These are phyloP conservation scores for Fusarium proliferatum DNA, from an alignment of 2,329 filamentous ascomycete genomes.

Conservation along the genomic window DNA sequence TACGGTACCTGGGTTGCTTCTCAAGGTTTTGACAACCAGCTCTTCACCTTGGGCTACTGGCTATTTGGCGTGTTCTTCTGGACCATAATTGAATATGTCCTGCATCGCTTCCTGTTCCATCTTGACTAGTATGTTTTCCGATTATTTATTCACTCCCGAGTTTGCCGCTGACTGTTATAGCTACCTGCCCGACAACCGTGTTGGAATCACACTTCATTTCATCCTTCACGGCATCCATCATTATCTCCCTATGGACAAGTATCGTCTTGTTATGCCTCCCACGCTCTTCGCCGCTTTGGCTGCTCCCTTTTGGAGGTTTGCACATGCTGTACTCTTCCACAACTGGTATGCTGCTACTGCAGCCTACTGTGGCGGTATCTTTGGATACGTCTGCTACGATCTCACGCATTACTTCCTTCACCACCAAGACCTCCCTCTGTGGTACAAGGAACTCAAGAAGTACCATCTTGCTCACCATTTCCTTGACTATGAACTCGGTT, in stretches of 20 bases:
- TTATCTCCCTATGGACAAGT: slow-evolving; percentile 99
- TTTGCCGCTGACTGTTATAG: slow-evolving; percentile 59
- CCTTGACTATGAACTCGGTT: slow-evolving; percentile 96
- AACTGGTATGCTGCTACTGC: slow-evolving; percentile 85
- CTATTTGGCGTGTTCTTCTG: slow-evolving; percentile 79
- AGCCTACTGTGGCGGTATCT: slow-evolving; percentile 89
- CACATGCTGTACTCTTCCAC: slow-evolving; percentile 83
- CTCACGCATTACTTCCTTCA: slow-evolving; percentile 99
- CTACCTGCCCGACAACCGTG: slow-evolving; percentile 89
- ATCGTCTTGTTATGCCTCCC: slow-evolving; percentile 96
- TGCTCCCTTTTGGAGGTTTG: slow-evolving; percentile 90
- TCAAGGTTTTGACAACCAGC: slow-evolving; percentile 65
- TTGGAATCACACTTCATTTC: slow-evolving; percentile 89
- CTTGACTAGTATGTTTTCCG: slow-evolving; percentile 79
- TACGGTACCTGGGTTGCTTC: slow-evolving; percentile 78
- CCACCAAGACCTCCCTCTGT: slow-evolving; percentile 88
- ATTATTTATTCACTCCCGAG: background rate
- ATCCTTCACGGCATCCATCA: slow-evolving; percentile 96
- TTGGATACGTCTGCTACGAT: slow-evolving; percentile 97
- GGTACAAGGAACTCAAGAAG: slow-evolving; percentile 94
- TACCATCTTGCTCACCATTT: slow-evolving; percentile 98
- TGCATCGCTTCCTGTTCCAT: slow-evolving; percentile 95
- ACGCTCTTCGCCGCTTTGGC: slow-evolving; percentile 86
- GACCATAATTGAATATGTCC: slow-evolving; percentile 88
- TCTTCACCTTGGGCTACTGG: slow-evolving; percentile 71